These are phyloP conservation scores for Pyrenochaeta sp. DNA, from an alignment of 2,329 filamentous ascomycete species.

Conservation along the genomic window DNA sequence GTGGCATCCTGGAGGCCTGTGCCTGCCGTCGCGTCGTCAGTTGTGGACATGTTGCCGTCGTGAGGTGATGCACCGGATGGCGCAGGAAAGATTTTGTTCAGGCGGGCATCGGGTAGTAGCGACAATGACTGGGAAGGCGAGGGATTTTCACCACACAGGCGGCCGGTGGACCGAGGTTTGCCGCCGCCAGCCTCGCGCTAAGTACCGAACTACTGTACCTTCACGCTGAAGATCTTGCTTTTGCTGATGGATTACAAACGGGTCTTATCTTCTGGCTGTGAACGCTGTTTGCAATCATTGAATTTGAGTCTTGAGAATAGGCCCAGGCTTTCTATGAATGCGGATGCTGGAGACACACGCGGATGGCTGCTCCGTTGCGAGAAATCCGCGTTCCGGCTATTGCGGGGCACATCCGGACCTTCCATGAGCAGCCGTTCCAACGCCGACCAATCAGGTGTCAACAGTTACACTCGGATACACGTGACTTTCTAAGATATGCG, in stretches of 20 bases:
- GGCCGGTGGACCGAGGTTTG: neutral
- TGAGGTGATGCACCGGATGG: constrained; percentile 36
- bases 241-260: too few species aligned
- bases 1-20: constrained; percentile 23
- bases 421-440: too few species aligned
- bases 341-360: too few species aligned
- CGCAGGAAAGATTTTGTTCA: constrained; percentile 33
- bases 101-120: constrained; percentile 23
- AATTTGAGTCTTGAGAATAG: too few species aligned
- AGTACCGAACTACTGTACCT: neutral
- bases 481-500: too few species aligned
- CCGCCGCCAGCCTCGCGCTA: constrained; percentile 2
- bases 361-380: too few species aligned
- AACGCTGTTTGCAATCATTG: too few species aligned
- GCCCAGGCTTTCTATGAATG: too few species aligned
- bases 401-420: constrained; percentile 1
- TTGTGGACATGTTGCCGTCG: constrained; percentile 18
- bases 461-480: neutral
- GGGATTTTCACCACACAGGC: constrained; percentile 1
- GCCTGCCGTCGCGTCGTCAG: constrained; percentile 23
- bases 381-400: constrained; percentile 4
- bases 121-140: constrained; percentile 29
- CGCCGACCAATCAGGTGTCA: too few species aligned
- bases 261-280: too few species aligned
- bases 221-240: too few species aligned